Conservation (phyloP, 768 basidiomycete species). For the Suillus subluteus region DNA sequence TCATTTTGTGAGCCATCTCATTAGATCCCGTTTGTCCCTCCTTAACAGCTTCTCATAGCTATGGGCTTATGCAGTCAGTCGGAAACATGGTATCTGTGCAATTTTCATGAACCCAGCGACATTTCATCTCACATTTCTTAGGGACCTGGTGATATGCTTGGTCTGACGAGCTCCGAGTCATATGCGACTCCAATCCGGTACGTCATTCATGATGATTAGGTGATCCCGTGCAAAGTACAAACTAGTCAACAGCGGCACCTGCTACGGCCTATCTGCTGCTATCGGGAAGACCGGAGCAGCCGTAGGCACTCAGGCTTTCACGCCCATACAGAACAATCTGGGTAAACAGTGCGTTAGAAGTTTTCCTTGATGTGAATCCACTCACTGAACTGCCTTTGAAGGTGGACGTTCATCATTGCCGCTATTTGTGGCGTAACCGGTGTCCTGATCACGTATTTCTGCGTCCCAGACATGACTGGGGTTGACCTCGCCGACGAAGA, state of each 20-base stretch:
- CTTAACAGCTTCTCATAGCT: slow-evolving; percentile 41
- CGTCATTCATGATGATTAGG: not conserved
- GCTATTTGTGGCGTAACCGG: slow-evolving; percentile 70
- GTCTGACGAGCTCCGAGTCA: slow-evolving; percentile 69
- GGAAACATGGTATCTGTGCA: slow-evolving; percentile 58
- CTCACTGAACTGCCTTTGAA: slow-evolving; percentile 24
- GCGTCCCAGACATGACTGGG: slow-evolving; percentile 69
- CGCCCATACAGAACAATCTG: slow-evolving; percentile 68
- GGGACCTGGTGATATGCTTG: slow-evolving; percentile 76
- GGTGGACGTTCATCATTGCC: slow-evolving; percentile 70
- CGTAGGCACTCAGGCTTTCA: slow-evolving; percentile 71
- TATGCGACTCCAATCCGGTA: slow-evolving; percentile 68
- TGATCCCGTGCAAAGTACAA: slow-evolving; percentile 3
- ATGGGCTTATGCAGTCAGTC: slow-evolving; percentile 72
- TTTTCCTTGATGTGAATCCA: slow-evolving; percentile 4
- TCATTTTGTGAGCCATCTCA: slow-evolving; percentile 56
- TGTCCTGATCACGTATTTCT: slow-evolving; percentile 68
- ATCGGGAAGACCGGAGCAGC: slow-evolving; percentile 75
- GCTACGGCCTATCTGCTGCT: slow-evolving; percentile 70
- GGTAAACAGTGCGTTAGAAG: slow-evolving; percentile 53
- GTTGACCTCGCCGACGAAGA: slow-evolving; percentile 71
- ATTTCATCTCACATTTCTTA: slow-evolving; percentile 27
- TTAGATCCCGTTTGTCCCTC: slow-evolving; percentile 4
- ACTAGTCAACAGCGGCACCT: slow-evolving; percentile 53
- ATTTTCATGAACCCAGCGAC: not conserved